Conservation (phyloP, 2,329 filamentous ascomycete species). For the Blastomyces parvus region DNA sequence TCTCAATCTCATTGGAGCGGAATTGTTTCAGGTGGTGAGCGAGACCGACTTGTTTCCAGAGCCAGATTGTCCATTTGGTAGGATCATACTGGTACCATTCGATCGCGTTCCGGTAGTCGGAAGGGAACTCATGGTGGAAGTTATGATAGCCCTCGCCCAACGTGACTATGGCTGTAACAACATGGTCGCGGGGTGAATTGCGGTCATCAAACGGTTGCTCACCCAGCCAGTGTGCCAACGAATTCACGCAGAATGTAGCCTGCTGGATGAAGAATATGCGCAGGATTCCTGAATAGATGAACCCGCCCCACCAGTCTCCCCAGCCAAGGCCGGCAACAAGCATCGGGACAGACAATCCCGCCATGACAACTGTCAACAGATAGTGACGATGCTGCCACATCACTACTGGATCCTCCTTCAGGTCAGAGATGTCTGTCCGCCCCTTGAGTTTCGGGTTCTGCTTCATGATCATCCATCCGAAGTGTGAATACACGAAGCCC, state of each 20-base stretch:
- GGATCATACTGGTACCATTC: slow-evolving; percentile 86
- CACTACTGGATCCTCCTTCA: slow-evolving; percentile 75
- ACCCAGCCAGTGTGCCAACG: slow-evolving; percentile 82
- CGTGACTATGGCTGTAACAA: slow-evolving; percentile 76
- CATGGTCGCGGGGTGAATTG: slow-evolving; percentile 78
- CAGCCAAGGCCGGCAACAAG: slow-evolving; percentile 66
- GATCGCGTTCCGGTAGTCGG: slow-evolving; percentile 84
- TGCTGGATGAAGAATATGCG: slow-evolving; percentile 85
- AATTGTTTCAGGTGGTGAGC: slow-evolving; percentile 85
- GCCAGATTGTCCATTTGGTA: slow-evolving; percentile 79
- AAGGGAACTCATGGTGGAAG: slow-evolving; percentile 90
- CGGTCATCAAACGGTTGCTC: slow-evolving; percentile 88
- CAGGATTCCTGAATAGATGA: slow-evolving; percentile 74
- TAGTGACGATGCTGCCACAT: slow-evolving; percentile 84
- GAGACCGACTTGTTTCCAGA: slow-evolving; percentile 71
- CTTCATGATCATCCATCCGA: slow-evolving; percentile 89
- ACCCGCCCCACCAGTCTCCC: slow-evolving; percentile 71
- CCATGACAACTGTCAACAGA: slow-evolving; percentile 65
- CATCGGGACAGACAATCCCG: slow-evolving; percentile 66
- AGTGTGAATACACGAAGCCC: slow-evolving; percentile 70
- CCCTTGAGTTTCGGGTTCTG: slow-evolving; percentile 83
- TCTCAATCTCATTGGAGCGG: slow-evolving; percentile 82
- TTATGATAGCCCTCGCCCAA: slow-evolving; percentile 87
- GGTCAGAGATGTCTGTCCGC: slow-evolving; percentile 75
- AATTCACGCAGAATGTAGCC: slow-evolving; percentile 88